Base-by-base conservation (phyloP, 2,329 filamentous ascomycete genomes). In the Aquanectria penicillioides region DNA sequence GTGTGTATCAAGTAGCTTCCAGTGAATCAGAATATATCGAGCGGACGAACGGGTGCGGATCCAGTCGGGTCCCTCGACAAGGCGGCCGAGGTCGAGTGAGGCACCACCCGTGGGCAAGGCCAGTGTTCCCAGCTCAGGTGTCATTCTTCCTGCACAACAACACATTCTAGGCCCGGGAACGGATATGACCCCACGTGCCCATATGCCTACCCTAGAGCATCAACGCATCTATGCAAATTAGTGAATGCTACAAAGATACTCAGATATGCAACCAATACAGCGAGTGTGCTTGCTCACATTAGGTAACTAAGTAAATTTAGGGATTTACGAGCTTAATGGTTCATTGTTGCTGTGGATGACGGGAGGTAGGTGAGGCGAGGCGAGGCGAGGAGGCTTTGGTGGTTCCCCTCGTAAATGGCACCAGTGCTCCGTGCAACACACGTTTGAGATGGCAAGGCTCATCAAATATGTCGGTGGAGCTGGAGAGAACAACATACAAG, bases 31-130 rank as follows among this genome's bases (percentile, higher is more conserved):
- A 25, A 37, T 23, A 26, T n/a, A n/a, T n/a, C 13, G 33, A 56
- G 48, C 66, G 64, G 66, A 56, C 68, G 66, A 65, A 56, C 64
- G 66, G 66, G 66, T 66, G 63, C 56, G 61, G 66, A 68, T 68
- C 66, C 57, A 49, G 54, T 51, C 33, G 40, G 47, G 51, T 54
- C 62, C 54, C 37, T 57, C 53, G 48, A 28, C 59, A 44, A 37
- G 53, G 64, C 56, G 53, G 57, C 61, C 61, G 48, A 58, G 61
- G 48, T 38, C 57, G 47, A 44, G 55, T 56, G 28, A 23, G 26
- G 34, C n/a, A n/a, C 9, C 37, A 37, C 37, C 36, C 36, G 44
- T 29, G 36, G 22, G 37, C 28, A 56, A 47, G 34, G 48, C 22
- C 36, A 22, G 22, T 44, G 52, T 49, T 56, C 31, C 48, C 49